These are phyloP conservation scores for Mycena floridula DNA, from an alignment of 768 basidiomycete species.

Conservation along the genomic window DNA sequence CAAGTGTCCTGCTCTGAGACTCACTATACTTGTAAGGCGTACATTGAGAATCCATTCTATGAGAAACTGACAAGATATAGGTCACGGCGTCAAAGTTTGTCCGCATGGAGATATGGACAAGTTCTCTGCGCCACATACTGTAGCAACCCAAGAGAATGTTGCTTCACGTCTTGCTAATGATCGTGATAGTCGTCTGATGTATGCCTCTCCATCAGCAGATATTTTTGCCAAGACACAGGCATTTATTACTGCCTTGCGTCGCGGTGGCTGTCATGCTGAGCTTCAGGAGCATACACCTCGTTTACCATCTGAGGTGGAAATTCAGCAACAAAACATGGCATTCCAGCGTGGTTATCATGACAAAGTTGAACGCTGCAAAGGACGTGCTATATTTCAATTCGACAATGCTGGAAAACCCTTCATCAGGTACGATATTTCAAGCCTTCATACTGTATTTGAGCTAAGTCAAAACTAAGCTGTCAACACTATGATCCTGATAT, in stretches of 20 bases:
- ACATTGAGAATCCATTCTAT: no score
- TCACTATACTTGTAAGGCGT: no score
- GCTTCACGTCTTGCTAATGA: not conserved
- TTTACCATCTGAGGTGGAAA: not conserved
- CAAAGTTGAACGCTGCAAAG: not conserved
- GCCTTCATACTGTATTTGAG: not conserved
- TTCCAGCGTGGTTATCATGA: conserved; percentile 1
- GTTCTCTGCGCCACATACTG: not conserved
- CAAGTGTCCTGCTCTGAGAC: no score
- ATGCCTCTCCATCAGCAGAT: not conserved
- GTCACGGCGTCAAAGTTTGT: conserved; percentile 6
- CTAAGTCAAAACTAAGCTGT: not conserved
- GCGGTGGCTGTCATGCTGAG: not conserved
- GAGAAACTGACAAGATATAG: not conserved
- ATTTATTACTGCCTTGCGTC: not conserved
- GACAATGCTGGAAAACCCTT: not conserved
- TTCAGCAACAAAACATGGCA: not conserved
- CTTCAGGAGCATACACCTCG: not conserved
- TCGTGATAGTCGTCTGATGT: not conserved
- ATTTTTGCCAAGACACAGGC: conserved; percentile 1
- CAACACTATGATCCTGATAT: not conserved
- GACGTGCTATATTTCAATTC: not conserved
- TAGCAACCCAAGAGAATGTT: not conserved
- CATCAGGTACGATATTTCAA: not conserved
- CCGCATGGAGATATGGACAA: not conserved